Percentiles rank a stretch among this genome's conserved stretches.
Evolutionary conservation across 192 early-diverging fungal genomes (phyloP).

Genomic region (Podila verticillata): DNA sequence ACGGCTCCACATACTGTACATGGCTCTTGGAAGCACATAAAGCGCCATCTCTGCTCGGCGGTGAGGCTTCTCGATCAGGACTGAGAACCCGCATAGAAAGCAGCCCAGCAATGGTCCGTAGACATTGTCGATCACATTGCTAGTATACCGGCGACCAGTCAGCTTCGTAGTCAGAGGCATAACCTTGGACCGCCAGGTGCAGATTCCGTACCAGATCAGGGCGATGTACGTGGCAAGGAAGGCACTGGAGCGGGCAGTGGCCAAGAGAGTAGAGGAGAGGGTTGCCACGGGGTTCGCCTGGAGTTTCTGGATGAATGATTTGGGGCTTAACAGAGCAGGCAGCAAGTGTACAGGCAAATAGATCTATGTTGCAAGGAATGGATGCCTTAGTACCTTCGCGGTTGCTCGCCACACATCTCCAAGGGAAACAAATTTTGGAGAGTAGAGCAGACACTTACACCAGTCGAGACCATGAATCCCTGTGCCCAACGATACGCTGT

Average conservation of each 20-base stretch:
- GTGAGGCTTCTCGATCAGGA: constrained; percentile 71
- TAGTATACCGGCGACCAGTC: constrained; percentile 41
- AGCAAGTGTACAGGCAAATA: constrained; percentile 71
- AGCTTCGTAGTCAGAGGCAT: constrained; percentile 49
- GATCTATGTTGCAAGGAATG: constrained; percentile 46
- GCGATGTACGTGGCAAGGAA: constrained; percentile 67
- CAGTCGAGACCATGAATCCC: constrained; percentile 39
- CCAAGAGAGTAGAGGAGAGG: constrained; percentile 51
- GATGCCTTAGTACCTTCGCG: background rate
- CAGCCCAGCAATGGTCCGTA: constrained; percentile 61
- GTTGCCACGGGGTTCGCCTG: constrained; percentile 40
- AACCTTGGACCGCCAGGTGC: constrained; percentile 57
- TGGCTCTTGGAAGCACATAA: constrained; percentile 60
- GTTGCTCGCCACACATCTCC: too few relatives aligned
- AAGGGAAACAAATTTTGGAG: too few relatives aligned
- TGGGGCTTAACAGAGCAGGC: constrained; percentile 64
- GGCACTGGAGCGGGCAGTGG: constrained; percentile 58
- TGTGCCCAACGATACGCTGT: constrained; percentile 45
- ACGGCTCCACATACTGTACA: constrained; percentile 60
- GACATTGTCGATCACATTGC: constrained; percentile 50
- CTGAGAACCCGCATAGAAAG: constrained; percentile 69
- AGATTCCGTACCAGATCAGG: constrained; percentile 63
- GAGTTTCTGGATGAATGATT: constrained; percentile 49
- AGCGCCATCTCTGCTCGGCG: constrained; percentile 62
- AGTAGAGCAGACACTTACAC: constrained; percentile 16